These are phyloP conservation scores for Glycine tomentella DNA, from an alignment of 306 rosid species.

Conservation along the genomic window DNA sequence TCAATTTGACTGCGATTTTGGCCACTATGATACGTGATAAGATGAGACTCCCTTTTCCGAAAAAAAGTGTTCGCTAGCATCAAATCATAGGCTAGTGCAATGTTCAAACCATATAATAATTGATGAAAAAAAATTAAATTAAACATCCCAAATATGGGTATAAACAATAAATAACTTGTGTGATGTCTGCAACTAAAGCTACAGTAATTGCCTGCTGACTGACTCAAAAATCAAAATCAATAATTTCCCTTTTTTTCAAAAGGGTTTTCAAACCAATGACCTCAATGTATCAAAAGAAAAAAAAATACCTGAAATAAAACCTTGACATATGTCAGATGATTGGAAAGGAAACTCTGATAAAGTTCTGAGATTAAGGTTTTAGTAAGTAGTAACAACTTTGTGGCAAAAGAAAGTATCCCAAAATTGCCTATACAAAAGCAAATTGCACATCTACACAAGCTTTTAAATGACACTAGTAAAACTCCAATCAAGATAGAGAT, in stretches of 20 bases:
- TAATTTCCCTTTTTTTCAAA: slow-evolving; percentile 6
- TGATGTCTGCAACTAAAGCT: slow-evolving; percentile 25
- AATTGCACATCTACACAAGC: slow-evolving; percentile 29
- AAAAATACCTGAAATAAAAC: neutral
- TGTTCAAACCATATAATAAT: slow-evolving; percentile 38
- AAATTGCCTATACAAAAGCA: slow-evolving; percentile 28
- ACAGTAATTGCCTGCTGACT: neutral
- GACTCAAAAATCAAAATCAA: slow-evolving; percentile 17
- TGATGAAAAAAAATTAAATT: slow-evolving; percentile 26
- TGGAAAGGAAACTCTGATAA: neutral
- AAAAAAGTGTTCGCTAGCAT: no score
- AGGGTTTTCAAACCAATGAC: slow-evolving; percentile 27
- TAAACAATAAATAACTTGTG: slow-evolving; percentile 27
- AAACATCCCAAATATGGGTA: slow-evolving; percentile 26
- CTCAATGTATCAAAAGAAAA: no score
- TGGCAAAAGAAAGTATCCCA: neutral
- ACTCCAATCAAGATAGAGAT: slow-evolving; percentile 33
- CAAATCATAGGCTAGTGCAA: no score
- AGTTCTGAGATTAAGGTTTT: neutral
- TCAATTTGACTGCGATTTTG: no score
- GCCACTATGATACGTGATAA: no score
- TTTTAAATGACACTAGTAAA: slow-evolving; percentile 14
- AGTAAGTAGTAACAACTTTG: neutral
- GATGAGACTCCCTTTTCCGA: no score
- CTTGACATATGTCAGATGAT: slow-evolving; percentile 2